A percentile compares a stretch with the other conserved stretches of the same genome.
These are phyloP conservation scores for Yamadazyma mexicana DNA, from an alignment of 1,139 yeast species.

Conservation along the genomic window DNA sequence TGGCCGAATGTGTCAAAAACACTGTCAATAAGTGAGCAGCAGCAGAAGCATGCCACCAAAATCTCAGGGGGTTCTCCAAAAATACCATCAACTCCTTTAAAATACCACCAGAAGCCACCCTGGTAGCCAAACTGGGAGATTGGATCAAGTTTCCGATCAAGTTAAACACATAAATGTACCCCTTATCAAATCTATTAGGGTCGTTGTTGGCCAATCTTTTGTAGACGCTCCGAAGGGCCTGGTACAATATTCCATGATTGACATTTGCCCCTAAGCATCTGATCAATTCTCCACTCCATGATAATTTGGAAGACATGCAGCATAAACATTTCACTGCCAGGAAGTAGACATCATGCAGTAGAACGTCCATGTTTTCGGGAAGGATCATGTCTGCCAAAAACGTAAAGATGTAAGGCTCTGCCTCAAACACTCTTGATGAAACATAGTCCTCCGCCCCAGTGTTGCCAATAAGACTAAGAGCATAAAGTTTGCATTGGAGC, in stretches of 20 bases:
- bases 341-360: conserved; percentile 52
- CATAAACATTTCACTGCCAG: conserved; percentile 71
- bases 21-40: conserved; percentile 63
- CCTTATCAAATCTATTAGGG: conserved; percentile 25
- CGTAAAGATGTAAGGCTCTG: conserved; percentile 73
- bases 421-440: conserved; percentile 65
- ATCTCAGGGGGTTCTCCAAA: conserved; percentile 50
- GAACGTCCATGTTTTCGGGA: conserved; percentile 53
- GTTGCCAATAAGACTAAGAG: conserved; percentile 58
- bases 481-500: conserved; percentile 62
- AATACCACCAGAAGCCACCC: conserved; percentile 66
- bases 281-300: conserved; percentile 76
- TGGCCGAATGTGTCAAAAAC: conserved; percentile 48
- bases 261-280: conserved; percentile 89
- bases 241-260: conserved; percentile 79
- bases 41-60: conserved; percentile 61
- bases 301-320: conserved; percentile 65
- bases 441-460: conserved; percentile 55
- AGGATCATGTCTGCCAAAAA: conserved; percentile 67
- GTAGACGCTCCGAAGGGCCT: conserved; percentile 62
- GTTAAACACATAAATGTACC: conserved; percentile 55
- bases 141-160: conserved; percentile 59
- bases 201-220: conserved; percentile 43
- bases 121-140: conserved; percentile 48
- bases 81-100: conserved; percentile 66